Evolutionary conservation across 2,329 filamentous ascomycete genomes (phyloP).

Genomic region (Monilinia aucupariae): DNA sequence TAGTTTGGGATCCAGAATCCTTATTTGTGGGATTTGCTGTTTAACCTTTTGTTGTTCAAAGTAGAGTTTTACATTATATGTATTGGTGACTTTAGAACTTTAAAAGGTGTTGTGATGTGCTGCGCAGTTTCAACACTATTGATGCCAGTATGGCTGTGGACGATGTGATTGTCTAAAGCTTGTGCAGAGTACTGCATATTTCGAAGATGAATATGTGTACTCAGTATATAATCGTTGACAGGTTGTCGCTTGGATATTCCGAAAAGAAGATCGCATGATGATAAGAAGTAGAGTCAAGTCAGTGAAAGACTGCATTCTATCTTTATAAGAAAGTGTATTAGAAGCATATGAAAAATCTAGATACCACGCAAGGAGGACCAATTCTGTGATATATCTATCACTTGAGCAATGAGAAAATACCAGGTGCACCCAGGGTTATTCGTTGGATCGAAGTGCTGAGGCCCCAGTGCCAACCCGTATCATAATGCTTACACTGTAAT

Average conservation of each 20-base stretch:
- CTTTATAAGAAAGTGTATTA: not conserved
- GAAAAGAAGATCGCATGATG: not conserved
- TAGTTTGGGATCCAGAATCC: not conserved
- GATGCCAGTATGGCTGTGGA: not conserved
- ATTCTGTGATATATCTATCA: not conserved
- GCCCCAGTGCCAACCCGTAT: not conserved
- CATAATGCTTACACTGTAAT: constrained; percentile 5
- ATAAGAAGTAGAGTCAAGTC: not conserved
- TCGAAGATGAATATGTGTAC: not conserved
- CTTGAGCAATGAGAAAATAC: not conserved
- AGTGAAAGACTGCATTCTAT: not conserved
- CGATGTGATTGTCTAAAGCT: not conserved
- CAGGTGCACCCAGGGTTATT: too few species aligned
- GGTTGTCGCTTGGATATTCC: too few species aligned
- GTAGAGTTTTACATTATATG: too few species aligned
- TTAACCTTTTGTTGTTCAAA: not conserved
- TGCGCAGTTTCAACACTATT: not conserved
- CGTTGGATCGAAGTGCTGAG: not conserved
- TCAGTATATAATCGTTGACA: not conserved
- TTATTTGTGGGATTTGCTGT: not conserved
- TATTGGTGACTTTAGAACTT: too few species aligned
- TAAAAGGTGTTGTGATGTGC: not conserved
- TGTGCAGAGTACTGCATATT: not conserved
- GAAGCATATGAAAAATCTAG: not conserved
- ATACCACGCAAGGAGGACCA: not conserved